Percentiles rank a stretch among this genome's conserved stretches.
phyloP scores from a whole-genome alignment of 805 yeast species.

The Schwanniomyces polymorphus region DNA sequence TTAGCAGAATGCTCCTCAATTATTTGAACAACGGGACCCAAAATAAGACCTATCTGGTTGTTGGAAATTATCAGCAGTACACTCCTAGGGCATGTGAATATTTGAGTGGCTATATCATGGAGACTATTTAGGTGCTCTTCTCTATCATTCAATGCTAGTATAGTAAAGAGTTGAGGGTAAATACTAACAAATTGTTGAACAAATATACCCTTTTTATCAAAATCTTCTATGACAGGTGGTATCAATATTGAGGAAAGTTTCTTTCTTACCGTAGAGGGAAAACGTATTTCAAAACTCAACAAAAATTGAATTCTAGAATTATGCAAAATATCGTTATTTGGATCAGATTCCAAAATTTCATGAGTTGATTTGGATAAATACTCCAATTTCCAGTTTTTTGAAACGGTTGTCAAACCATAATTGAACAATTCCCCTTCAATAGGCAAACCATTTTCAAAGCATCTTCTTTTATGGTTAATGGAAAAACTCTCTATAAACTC shows the following conservation, averaged over 20 bases:
- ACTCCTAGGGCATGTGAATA: slow-evolving; percentile 45
- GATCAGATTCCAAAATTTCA: slow-evolving; percentile 11
- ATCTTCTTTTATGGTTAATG: slow-evolving; percentile 14
- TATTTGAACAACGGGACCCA: slow-evolving; percentile 47
- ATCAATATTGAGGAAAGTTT: slow-evolving; percentile 48
- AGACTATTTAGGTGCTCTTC: slow-evolving; percentile 45
- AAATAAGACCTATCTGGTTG: slow-evolving; percentile 40
- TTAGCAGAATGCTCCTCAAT: slow-evolving; percentile 42
- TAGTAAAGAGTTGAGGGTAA: slow-evolving; percentile 49
- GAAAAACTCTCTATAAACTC: slow-evolving; percentile 19
- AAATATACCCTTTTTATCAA: slow-evolving; percentile 46
- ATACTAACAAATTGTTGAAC: slow-evolving; percentile 55
- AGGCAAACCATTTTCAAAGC: slow-evolving; percentile 33
- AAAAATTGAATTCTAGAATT: slow-evolving; percentile 58
- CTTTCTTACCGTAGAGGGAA: slow-evolving; percentile 52
- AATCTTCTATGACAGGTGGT: slow-evolving; percentile 56
- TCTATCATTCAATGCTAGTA: slow-evolving; percentile 49
- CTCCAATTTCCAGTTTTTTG: slow-evolving; percentile 7
- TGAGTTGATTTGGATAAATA: slow-evolving; percentile 14
- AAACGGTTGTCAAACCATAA: slow-evolving; percentile 17
- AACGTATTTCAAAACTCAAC: slow-evolving; percentile 59
- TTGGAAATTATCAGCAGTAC: slow-evolving; percentile 41
- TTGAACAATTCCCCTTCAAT: slow-evolving; percentile 26
- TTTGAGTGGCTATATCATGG: slow-evolving; percentile 34
- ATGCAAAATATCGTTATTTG: slow-evolving; percentile 17